A percentile compares a stretch with the other conserved stretches of the same genome.
These are phyloP conservation scores for Desmodesmus armatus DNA, from an alignment of 139 green algal genomes.

Conservation along the genomic window DNA sequence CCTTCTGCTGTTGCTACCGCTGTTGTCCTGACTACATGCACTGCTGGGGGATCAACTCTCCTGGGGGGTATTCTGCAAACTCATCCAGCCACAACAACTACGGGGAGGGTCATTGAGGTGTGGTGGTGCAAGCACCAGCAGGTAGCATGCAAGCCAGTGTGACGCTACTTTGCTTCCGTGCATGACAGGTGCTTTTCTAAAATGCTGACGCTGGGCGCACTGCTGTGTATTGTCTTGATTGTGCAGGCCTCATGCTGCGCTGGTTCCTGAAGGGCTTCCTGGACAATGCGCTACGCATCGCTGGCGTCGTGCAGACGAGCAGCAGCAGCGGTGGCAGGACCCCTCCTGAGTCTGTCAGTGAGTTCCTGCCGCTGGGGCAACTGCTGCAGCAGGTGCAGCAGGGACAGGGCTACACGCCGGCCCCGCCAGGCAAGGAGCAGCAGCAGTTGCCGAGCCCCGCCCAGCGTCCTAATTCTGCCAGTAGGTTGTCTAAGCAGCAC, in stretches of 20 bases:
- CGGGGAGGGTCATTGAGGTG: too few species aligned
- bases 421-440: not conserved
- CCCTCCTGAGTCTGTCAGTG: not conserved
- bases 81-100: too few species aligned
- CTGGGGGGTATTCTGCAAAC: too few species aligned
- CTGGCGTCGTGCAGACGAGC: not conserved
- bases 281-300: not conserved
- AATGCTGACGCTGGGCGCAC: not conserved
- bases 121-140: too few species aligned
- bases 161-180: not conserved
- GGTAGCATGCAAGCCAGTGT: not conserved
- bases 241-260: conserved; percentile 9
- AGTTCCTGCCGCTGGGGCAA: not conserved
- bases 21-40: too few species aligned
- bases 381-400: conserved; percentile 17
- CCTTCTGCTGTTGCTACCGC: too few species aligned
- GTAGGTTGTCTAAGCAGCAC: not conserved
- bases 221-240: not conserved
- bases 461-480: not conserved
- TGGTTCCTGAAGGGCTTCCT: conserved; percentile 13
- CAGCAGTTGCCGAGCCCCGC: not conserved
- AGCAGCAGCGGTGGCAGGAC: conserved; percentile 13
- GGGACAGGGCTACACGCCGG: not conserved
- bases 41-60: not conserved
- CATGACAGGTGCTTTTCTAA: too few species aligned